Base-by-base conservation (phyloP, 768 basidiomycete species). In the Chalciporus chontae region DNA sequence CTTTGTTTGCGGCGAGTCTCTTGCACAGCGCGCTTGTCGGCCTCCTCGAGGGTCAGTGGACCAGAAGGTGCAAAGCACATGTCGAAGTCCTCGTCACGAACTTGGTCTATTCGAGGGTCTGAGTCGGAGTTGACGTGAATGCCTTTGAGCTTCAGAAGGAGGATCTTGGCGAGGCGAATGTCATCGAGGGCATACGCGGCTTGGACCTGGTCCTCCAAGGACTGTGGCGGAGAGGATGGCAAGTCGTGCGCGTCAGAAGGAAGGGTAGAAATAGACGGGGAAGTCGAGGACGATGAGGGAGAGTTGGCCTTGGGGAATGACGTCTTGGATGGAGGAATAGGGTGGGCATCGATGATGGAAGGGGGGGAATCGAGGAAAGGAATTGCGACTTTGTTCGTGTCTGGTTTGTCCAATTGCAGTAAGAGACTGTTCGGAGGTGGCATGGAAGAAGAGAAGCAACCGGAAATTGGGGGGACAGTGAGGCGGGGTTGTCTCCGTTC, bases 141-240 rank as follows among this genome's bases (percentile, higher is more conserved):
- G 54, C 83, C 84, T 8, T 63, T 78, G 56, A 84, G 76, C 18
- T 76, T 74, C 43, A 87, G 69, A n/a, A 84, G 72, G 10, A 86
- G 74, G 24, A 80, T 71, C 69, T 81, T 82, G 40, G 84, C 84
- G 52, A 80, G 76, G 51, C 79, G 82, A 49, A 86, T 78, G 69
- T 87, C 72, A 63, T 86, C 84, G 54, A 75, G 71, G 0, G 83
- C 81, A 58, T 85, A 85, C 7, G 85, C 85, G 57, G 77, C 71
- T 59, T 85, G 82, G 32, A 85, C 74, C 64, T 80, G 80, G 71
- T 85, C 84, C 43, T 78, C 75, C 52, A 85, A 75, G 0, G 80
- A 66, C 18, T 60, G 68, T 3, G 77, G 64, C 42, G 75, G 56
- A 5, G 70, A 63, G 0, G 71, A 74, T 0, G 73, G 76, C 0